Percentiles rank a stretch among this genome's conserved stretches.
Conservation (phyloP, 208 protist genomes). For the Herpetomonas samuelpessoai region DNA sequence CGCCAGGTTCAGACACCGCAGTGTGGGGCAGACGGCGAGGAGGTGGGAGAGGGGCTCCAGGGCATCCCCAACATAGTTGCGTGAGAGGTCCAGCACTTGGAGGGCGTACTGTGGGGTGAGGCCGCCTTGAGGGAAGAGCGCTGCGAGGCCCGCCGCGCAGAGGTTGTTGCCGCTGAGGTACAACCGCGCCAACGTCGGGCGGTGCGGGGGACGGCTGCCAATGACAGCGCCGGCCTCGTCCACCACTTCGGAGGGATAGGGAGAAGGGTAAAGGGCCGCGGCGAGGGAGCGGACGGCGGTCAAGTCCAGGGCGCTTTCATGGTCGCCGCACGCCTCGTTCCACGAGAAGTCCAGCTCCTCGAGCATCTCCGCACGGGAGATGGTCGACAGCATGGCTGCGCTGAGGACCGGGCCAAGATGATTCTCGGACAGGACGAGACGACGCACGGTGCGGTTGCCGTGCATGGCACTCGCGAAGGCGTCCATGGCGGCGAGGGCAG, state of each 20-base stretch:
- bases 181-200: constrained; percentile 33
- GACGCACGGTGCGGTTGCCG: constrained; percentile 40
- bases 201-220: not conserved
- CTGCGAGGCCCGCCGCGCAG: constrained; percentile 29
- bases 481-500: constrained; percentile 33
- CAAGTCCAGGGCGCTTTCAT: constrained; percentile 43
- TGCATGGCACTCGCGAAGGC: constrained; percentile 51
- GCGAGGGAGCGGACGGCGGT: constrained; percentile 41
- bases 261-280: constrained; percentile 30
- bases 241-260: not conserved
- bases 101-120: constrained; percentile 17
- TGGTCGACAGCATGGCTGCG: constrained; percentile 45
- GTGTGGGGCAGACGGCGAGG: constrained; percentile 27
- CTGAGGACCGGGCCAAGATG: constrained; percentile 69
- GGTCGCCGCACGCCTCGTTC: constrained; percentile 75
- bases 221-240: not conserved
- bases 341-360: constrained; percentile 73
- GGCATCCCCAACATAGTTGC: constrained; percentile 59
- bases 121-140: constrained; percentile 39
- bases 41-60: constrained; percentile 36
- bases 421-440: constrained; percentile 65
- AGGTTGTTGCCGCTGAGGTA: constrained; percentile 74
- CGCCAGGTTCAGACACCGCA: constrained; percentile 44
- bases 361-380: constrained; percentile 34
- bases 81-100: constrained; percentile 58